Conservation (phyloP, 2,329 filamentous ascomycete genomes). For the Xylogone sp. region DNA sequence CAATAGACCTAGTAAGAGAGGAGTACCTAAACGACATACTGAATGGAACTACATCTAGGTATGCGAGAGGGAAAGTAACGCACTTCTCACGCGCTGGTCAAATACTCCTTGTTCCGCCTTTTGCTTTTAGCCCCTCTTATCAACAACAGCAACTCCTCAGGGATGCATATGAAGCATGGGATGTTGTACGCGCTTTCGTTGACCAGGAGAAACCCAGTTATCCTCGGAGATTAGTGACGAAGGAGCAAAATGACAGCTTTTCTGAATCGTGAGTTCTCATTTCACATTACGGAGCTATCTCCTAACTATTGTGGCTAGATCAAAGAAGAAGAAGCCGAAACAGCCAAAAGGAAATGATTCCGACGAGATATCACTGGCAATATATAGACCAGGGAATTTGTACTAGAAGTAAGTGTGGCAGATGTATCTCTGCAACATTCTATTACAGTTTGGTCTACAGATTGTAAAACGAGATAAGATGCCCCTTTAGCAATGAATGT, state of each 20-base stretch:
- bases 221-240: background rate
- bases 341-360: background rate
- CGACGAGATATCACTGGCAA: background rate
- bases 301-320: background rate
- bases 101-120: background rate
- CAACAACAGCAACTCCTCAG: background rate
- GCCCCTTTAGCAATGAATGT: no score
- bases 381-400: background rate
- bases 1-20: background rate
- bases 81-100: background rate
- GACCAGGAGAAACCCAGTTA: background rate
- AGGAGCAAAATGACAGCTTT: background rate
- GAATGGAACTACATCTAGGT: background rate
- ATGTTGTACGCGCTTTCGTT: background rate
- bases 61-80: background rate
- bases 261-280: background rate
- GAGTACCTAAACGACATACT: background rate
- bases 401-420: no score
- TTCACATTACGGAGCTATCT: background rate
- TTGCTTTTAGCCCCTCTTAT: background rate
- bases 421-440: no score
- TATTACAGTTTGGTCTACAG: no score
- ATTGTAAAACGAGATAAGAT: no score
- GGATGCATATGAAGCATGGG: background rate
- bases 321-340: background rate